Percentiles rank a stretch among this genome's conserved stretches.
phyloP scores from a whole-genome alignment of 345 rosid genomes.

The Corymbia maculata region DNA sequence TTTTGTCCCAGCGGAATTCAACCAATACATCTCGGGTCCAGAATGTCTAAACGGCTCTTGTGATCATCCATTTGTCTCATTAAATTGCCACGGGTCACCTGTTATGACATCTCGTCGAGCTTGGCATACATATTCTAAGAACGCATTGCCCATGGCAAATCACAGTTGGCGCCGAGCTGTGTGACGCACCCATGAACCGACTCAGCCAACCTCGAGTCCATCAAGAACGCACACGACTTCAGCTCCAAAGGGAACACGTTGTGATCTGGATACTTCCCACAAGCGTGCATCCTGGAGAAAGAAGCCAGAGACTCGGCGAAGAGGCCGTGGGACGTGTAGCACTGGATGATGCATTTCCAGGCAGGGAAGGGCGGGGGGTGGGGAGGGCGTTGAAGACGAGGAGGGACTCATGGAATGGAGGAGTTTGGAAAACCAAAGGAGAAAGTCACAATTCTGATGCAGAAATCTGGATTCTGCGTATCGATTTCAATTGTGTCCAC shows the following conservation, averaged over 20 bases:
- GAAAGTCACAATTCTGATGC: not conserved
- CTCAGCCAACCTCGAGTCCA: constrained; percentile 55
- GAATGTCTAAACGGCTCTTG: not conserved
- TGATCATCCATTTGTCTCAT: not conserved
- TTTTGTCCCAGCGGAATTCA: not conserved
- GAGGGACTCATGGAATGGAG: constrained; percentile 23
- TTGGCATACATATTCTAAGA: constrained; percentile 80
- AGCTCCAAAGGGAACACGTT: constrained; percentile 64
- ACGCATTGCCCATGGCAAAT: constrained; percentile 73
- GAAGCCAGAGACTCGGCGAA: constrained; percentile 25
- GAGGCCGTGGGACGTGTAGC: constrained; percentile 40
- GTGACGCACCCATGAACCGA: constrained; percentile 62
- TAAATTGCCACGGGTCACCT: not conserved
- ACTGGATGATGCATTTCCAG: constrained; percentile 66
- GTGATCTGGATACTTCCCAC: constrained; percentile 50
- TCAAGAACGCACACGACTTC: constrained; percentile 46
- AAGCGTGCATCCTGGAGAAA: constrained; percentile 46
- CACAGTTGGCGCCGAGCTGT: constrained; percentile 49
- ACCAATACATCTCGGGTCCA: not conserved
- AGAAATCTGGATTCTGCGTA: not conserved
- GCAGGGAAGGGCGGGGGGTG: constrained; percentile 46
- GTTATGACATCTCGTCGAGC: constrained; percentile 22
- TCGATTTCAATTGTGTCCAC: too few species aligned
- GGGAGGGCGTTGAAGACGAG: constrained; percentile 35
- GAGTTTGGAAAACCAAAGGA: not conserved